A percentile compares a stretch with the other conserved stretches of the same genome.
Evolutionary conservation across 495 filamentous ascomycete species (phyloP).

Genomic region (Chaetomium tenue): DNA sequence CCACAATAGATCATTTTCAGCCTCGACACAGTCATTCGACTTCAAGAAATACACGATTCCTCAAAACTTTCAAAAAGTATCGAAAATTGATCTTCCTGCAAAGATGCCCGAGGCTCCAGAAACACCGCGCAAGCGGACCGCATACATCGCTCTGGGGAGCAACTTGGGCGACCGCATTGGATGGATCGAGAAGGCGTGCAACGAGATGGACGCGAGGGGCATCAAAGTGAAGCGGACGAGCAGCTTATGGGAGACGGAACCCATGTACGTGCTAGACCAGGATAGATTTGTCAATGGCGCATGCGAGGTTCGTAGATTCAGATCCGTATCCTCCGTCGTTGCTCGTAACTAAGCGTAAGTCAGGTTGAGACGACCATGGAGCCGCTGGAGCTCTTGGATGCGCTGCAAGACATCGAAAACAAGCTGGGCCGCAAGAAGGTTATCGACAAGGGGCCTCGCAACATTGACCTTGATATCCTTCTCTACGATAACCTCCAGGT

Average conservation of each 20-base stretch:
- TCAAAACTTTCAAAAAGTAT: slow-evolving; percentile 16
- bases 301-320: slow-evolving; percentile 68
- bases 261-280: slow-evolving; percentile 95
- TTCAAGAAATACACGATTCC: slow-evolving; percentile 34
- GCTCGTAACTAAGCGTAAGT: slow-evolving; percentile 15
- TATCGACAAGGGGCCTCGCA: slow-evolving; percentile 89
- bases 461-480: slow-evolving; percentile 91
- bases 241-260: slow-evolving; percentile 86
- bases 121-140: slow-evolving; percentile 41
- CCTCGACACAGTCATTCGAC: slow-evolving; percentile 16
- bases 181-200: slow-evolving; percentile 79
- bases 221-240: slow-evolving; percentile 80
- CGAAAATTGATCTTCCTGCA: slow-evolving; percentile 16
- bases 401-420: slow-evolving; percentile 80
- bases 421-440: slow-evolving; percentile 73
- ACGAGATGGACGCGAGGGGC: slow-evolving; percentile 64
- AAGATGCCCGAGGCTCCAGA: slow-evolving; percentile 16
- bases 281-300: slow-evolving; percentile 86
- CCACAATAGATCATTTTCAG: slow-evolving; percentile 19
- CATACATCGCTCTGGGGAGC: slow-evolving; percentile 86
- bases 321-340: background rate
- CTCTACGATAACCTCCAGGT: slow-evolving; percentile 72
- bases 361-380: slow-evolving; percentile 79
- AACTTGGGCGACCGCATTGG: slow-evolving; percentile 84
- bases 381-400: slow-evolving; percentile 72